Base-by-base conservation (phyloP, 2,329 filamentous ascomycete species). In the Ophiostoma himal-ulmi region DNA sequence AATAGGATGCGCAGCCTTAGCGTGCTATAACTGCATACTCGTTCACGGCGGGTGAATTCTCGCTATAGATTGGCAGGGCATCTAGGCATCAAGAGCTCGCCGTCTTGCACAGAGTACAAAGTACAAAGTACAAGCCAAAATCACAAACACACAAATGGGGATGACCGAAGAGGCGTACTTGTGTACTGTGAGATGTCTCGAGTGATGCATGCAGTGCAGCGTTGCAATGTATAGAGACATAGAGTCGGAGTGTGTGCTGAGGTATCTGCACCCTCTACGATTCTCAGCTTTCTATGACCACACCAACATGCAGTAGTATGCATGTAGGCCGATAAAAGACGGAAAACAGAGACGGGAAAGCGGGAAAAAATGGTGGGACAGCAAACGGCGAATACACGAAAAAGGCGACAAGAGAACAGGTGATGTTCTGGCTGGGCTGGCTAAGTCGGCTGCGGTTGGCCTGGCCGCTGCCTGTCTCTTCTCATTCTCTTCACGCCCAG, bases 391-490 rank as follows among this genome's bases (percentile, higher is more conserved):
- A 39, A 39, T 39, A n/a, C 10, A 26, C 52, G 52, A 36, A 64
- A 64, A 64, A 64, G 26, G 30, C 26, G 26, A 64, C 30, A 13
- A 37, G 14, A 30, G 6, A 26, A 36, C 57, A 36, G 57, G 60
- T 65, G 60, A 65, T 65, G 60, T 65, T 13, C 57, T 54, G 48
- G 20, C 48, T 22, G 48, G 60, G 37, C 26, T 64, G 30, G 60
- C 3, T 20, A 13, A 30, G 20, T 26, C 26, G 52, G 6, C 6
- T 57, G 52, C 26, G 52, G 22, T n/a, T 57, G 44, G 44, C 20
- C 20, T 48, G 52, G 52, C 52, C 17, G 52, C 39, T 26, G 52
- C 52, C 11, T 26, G 22, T 44, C 39, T 44, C 39, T 17, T 44
- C 39, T 13, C 52, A 13, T 26, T 57, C n/a, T 57, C 52, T 17